phyloP scores from a whole-genome alignment of 192 early-diverging fungal species.

The Obelidium mucronatum region DNA sequence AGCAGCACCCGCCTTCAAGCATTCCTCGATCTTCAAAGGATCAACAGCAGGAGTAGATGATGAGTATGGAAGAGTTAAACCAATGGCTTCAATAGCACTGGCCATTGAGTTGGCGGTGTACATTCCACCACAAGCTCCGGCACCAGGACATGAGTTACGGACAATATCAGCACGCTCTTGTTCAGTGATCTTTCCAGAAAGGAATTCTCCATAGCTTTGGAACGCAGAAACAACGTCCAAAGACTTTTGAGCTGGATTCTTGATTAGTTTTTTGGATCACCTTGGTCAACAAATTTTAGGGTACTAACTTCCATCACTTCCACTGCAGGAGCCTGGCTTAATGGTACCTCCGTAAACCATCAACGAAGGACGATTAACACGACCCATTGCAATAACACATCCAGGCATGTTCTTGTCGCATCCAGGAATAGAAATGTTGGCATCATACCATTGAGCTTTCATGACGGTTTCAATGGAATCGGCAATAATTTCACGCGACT shows the following conservation, averaged over 20 bases:
- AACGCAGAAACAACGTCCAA: constrained; percentile 98
- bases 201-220: constrained; percentile 93
- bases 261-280: constrained; percentile 24
- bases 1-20: constrained; percentile 79
- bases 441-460: constrained; percentile 98
- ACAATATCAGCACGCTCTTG: constrained; percentile 74
- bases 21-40: constrained; percentile 90
- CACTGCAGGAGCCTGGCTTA: constrained; percentile 65
- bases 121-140: constrained; percentile 99
- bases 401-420: constrained; percentile 97
- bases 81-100: constrained; percentile 95
- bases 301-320: constrained; percentile 39
- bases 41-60: constrained; percentile 93
- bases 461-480: constrained; percentile 99
- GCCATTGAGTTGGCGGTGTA: constrained; percentile 99
- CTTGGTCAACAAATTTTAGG: neutral
- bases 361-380: constrained; percentile 93
- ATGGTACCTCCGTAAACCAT: constrained; percentile 99
- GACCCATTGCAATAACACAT: constrained; percentile 93
- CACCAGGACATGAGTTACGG: constrained; percentile 69
- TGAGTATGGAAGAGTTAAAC: constrained; percentile 95
- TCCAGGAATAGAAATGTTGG: constrained; percentile 94
- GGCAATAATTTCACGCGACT: constrained; percentile 97
- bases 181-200: constrained; percentile 90
- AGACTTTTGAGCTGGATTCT: constrained; percentile 1